Evolutionary conservation across 768 basidiomycete genomes (phyloP), one percentile per base, ranked within the genome.

Genomic region (Nevesoporus exiguus): DNA sequence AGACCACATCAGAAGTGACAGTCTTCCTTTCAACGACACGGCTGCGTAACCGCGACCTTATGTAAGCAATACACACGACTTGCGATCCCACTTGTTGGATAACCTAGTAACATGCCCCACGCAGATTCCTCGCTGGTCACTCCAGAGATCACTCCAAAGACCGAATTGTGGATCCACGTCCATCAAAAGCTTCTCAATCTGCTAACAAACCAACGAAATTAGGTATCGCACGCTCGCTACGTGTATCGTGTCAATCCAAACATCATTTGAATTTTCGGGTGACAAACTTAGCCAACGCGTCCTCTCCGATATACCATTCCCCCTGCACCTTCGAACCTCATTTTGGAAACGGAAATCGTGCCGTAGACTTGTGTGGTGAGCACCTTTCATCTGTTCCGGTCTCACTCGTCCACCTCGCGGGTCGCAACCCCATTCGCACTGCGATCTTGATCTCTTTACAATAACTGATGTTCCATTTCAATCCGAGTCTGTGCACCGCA

Each of bases 341-440:
- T 63, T 93, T 90, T 61, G 91, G 90, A 27, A 62, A 64, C 34
- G 74, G 70, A 5, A 73, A 80, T 34, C 80, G 83, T 49, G 82
- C 88, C 3, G 90, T 96, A 19, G 96, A 96, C 66, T 98, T 94
- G 95, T 87, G 87, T 74, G 95, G 95, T 94, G 61, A 74, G 90
- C 72, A 29, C 7, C 33, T 24, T n/a, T 15, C 36, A 19, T n/a
- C n/a, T n/a, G n/a, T n/a, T 33, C 31, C 31, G 7, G 30, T 31
- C 11, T 5, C 31, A 33, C 9, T 33, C 14, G 22, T 10, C 17
- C n/a, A n/a, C n/a, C n/a, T n/a, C n/a, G n/a, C n/a, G n/a, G n/a
- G n/a, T n/a, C n/a, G n/a, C n/a, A n/a, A n/a, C n/a, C n/a, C n/a
- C n/a, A n/a, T n/a, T n/a, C n/a, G n/a, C n/a, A n/a, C n/a, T n/a